phyloP scores from a whole-genome alignment of 805 yeast species.

The Yueomyces sp. region DNA sequence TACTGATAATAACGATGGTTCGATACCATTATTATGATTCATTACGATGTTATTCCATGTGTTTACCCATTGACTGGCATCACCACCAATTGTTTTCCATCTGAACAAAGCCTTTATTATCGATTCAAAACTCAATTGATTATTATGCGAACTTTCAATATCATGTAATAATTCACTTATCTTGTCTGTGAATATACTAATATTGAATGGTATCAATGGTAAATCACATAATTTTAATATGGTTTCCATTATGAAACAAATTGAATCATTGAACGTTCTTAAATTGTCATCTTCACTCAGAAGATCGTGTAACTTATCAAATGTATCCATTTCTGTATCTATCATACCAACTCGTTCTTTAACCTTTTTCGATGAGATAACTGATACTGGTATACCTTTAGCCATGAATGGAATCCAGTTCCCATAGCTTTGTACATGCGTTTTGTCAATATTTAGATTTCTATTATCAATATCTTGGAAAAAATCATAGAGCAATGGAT shows the following conservation, averaged over 20 bases:
- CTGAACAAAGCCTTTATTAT: slow-evolving; percentile 23
- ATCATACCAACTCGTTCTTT: slow-evolving; percentile 34
- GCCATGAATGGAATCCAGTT: slow-evolving; percentile 54
- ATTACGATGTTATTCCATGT: slow-evolving; percentile 49
- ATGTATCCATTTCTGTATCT: slow-evolving; percentile 54
- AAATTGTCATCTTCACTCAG: slow-evolving; percentile 34
- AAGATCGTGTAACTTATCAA: slow-evolving; percentile 34
- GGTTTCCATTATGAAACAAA: slow-evolving; percentile 38
- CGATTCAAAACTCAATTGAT: slow-evolving; percentile 16
- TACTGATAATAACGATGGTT: slow-evolving; percentile 53
- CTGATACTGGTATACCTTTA: slow-evolving; percentile 33
- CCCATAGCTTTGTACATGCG: slow-evolving; percentile 29
- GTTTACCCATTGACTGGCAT: slow-evolving; percentile 37
- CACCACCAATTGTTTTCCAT: slow-evolving; percentile 31
- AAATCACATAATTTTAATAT: slow-evolving; percentile 48
- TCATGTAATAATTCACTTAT: slow-evolving; percentile 34
- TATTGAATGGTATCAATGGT: slow-evolving; percentile 61
- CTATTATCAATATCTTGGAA: slow-evolving; percentile 23
- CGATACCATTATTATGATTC: slow-evolving; percentile 37
- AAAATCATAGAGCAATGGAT: slow-evolving; percentile 44
- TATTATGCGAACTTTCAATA: slow-evolving; percentile 20
- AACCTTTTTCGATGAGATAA: slow-evolving; percentile 7
- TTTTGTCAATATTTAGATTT: slow-evolving; percentile 1
- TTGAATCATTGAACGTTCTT: slow-evolving; percentile 39
- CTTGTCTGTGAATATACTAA: slow-evolving; percentile 31